phyloP scores from a whole-genome alignment of 2,329 filamentous ascomycete genomes.

The Trichoderma breve region DNA sequence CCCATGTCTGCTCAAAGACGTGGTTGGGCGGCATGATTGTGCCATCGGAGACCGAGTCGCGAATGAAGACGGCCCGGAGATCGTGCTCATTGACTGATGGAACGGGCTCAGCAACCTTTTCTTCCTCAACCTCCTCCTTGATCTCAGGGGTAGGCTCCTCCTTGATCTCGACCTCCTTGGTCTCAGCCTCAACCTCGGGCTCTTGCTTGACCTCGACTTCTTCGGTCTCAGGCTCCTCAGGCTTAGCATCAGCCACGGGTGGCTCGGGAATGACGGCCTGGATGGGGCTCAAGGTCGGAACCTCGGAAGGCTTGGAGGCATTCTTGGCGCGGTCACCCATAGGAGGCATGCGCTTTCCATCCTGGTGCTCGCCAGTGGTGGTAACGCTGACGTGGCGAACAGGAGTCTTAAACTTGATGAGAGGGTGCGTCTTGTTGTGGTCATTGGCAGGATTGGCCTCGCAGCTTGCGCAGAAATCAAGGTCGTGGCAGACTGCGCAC shows the following conservation, averaged over 20 bases:
- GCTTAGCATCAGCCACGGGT: constrained; percentile 71
- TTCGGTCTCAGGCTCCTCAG: constrained; percentile 43
- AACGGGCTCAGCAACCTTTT: constrained; percentile 23
- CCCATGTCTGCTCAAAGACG: constrained; percentile 88
- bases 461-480: constrained; percentile 91
- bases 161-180: background rate
- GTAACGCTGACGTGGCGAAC: constrained; percentile 85
- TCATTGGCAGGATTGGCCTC: constrained; percentile 80
- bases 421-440: constrained; percentile 93
- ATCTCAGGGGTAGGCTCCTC: constrained; percentile 23
- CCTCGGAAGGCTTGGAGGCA: constrained; percentile 51
- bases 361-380: constrained; percentile 73
- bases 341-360: constrained; percentile 61
- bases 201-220: constrained; percentile 34
- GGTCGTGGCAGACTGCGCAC: constrained; percentile 92
- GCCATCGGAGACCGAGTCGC: constrained; percentile 77
- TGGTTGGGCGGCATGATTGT: constrained; percentile 67
- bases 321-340: constrained; percentile 64
- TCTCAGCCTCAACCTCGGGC: background rate
- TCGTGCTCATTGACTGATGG: constrained; percentile 31
- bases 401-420: constrained; percentile 95
- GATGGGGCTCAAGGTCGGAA: constrained; percentile 42
- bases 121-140: constrained; percentile 27
- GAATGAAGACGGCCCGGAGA: constrained; percentile 63
- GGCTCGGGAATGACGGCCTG: constrained; percentile 56